Base-by-base conservation (phyloP, 2,329 filamentous ascomycete genomes). In the Epichloe hybrida region DNA sequence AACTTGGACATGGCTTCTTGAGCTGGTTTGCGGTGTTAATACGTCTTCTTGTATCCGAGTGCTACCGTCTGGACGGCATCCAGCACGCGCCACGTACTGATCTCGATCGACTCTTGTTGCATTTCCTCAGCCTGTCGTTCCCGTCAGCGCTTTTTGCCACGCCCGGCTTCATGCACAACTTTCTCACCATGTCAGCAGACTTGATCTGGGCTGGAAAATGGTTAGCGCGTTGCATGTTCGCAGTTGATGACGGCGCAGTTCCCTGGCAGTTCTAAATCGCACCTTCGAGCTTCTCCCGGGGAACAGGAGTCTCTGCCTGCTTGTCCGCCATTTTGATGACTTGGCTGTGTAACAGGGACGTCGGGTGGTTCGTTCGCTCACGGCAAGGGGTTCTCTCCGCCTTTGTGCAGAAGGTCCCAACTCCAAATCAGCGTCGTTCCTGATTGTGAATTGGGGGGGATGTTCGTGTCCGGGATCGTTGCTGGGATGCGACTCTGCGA, bases 71-170 rank as follows among this genome's bases (percentile, higher is more conserved):
- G 17, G 37, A 13, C 43, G n/a, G n/a, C 17, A n/a, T 5, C n/a
- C 15, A 13, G 17, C 35, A 23, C 17, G 20, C 35, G 4, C 13
- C 34, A 42, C 89, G 60, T 82, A 96, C 91, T 89, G 65, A 96
- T 86, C 79, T 96, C 88, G 63, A 98, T 87, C 45, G 84, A 88
- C 71, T 97, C 91, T 62, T 87, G 81, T 65, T 96, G 89, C 93
- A 98, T 95, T 62, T 96, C 90, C 53, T 97, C 91, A 62, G 84
- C 91, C 93, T 97, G 65, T 60, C 21, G 43, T 27, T 34, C 58
- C 57, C 59, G 51, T 71, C 57, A 69, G 66, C 56, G 31, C 15
- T 40, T 23, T 23, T 23, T 23, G 37, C 34, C 36, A 13, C n/a
- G 3, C 12, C 47, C 35, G 11, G 17, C 21, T 39, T 20, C 4